Conservation (phyloP, 1,139 yeast genomes). For the Zygosaccharomyces pseudobailii region DNA sequence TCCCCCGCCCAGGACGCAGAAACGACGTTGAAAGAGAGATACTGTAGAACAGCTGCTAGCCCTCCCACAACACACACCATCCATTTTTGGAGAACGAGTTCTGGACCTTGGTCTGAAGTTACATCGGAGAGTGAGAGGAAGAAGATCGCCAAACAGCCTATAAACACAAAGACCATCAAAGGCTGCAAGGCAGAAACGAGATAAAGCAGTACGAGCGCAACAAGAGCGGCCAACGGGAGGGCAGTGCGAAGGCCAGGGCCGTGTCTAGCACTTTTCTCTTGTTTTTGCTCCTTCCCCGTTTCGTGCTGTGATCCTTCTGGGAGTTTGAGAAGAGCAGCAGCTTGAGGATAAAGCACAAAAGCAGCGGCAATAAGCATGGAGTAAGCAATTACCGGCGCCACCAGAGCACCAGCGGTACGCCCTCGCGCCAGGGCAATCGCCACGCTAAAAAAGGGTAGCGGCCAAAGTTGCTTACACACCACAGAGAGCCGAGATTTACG, state of each 20-base stretch:
- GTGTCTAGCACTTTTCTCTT: neutral
- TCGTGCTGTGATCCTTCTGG: neutral
- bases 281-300: constrained; percentile 2
- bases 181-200: constrained; percentile 18
- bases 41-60: constrained; percentile 34
- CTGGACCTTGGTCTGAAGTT: constrained; percentile 21
- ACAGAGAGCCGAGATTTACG: constrained; percentile 1
- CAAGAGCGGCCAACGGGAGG: constrained; percentile 6
- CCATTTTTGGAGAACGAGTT: constrained; percentile 15
- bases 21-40: constrained; percentile 31
- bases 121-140: constrained; percentile 27
- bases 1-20: constrained; percentile 16
- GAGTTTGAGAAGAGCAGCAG: neutral
- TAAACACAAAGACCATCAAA: constrained; percentile 23
- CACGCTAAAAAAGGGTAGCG: neutral
- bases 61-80: constrained; percentile 21
- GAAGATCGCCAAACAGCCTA: constrained; percentile 26
- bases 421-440: constrained; percentile 1
- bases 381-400: constrained; percentile 4
- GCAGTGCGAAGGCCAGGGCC: neutral
- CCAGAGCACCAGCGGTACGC: constrained; percentile 7
- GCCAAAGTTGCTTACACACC: neutral
- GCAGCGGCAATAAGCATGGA: neutral
- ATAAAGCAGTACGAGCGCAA: constrained; percentile 7
- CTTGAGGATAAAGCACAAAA: neutral